Evolutionary conservation across 2,329 filamentous ascomycete genomes (phyloP), one percentile per base, ranked within the genome.

Genomic region (Neofusicoccum ribis): DNA sequence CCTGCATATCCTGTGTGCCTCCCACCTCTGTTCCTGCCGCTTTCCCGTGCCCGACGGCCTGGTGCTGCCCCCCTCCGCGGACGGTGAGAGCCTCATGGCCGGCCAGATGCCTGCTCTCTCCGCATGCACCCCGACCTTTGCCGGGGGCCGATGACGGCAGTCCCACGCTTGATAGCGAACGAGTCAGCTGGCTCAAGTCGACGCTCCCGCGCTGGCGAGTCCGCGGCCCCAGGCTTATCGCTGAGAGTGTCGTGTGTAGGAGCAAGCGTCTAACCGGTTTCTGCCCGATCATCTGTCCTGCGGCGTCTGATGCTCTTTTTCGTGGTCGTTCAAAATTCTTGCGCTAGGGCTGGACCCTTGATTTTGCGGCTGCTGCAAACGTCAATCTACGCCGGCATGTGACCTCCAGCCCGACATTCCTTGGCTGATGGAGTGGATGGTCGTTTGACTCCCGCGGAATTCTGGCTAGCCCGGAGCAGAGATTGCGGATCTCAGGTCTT

Each of bases 11-110:
- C 56, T 15, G 27, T 31, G 12, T 36, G 46, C 43, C 43, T 47
- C n/a, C 54, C 54, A 41, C 14, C 43, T 12, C 56, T 60, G 56
- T 60, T 60, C 56, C 56, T 60, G 43, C 52, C 39, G 39, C 39
- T 41, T 23, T 20, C 27, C 47, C 47, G 47, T 34, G 47, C 51
- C 51, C 36, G 17, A 15, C 54, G 17, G 39, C 52, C 39, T 17
- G 50, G 50, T 37, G 23, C 23, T 23, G 23, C 23, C 23, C 23
- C 23, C 23, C 23, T 23, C 23, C 23, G 3, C 6, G 27, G 6
- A 31, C 27, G 52, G 20, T 9, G 46, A 23, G 17, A 23, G 46
- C 20, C 37, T 41, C 47, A 27, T 31, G 23, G 9, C 11, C 49
- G 9, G 15, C 15, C n/a, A 12, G 37, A 39, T 39, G 37, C 37